Conservation (phyloP, 495 filamentous ascomycete genomes). For the Bombardia bombarda region DNA sequence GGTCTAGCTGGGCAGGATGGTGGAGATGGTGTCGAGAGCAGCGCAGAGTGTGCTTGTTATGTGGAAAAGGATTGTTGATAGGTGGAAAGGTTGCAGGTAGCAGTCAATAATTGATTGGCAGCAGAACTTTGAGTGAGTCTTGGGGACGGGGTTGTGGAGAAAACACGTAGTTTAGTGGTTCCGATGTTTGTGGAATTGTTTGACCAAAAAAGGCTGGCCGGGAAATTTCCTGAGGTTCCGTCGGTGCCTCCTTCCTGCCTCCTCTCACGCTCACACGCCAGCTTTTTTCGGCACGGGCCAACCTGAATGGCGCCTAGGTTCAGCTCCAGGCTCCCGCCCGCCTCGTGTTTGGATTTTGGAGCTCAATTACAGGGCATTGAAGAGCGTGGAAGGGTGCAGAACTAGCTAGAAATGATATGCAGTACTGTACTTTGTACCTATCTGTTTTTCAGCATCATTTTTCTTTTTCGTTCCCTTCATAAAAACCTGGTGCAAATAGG, state of each 20-base stretch:
- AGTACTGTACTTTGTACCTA: no score
- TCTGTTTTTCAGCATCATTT: no score
- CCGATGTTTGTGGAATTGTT: not conserved
- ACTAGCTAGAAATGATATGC: no score
- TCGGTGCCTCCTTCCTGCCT: not conserved
- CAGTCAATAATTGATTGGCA: not conserved
- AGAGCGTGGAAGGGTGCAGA: no score
- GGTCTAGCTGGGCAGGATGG: not conserved
- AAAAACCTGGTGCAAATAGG: no score
- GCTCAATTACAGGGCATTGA: no score
- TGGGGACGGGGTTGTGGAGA: not conserved
- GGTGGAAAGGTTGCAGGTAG: not conserved
- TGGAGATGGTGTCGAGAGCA: conserved; percentile 1
- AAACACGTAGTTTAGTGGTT: not conserved
- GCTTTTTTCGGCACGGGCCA: not conserved
- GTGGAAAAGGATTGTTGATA: not conserved
- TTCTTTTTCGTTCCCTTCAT: no score
- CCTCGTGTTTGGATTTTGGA: no score
- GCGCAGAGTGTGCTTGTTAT: not conserved
- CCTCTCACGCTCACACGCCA: not conserved
- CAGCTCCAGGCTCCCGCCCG: no score
- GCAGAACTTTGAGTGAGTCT: no score
- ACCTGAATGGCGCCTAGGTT: no score
- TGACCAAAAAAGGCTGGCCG: not conserved
- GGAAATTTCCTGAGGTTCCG: conserved; percentile 4